Percentiles rank a stretch among this genome's conserved stretches.
Evolutionary conservation across 2,329 filamentous ascomycete genomes (phyloP).

Genomic region (Neurospora crassa): DNA sequence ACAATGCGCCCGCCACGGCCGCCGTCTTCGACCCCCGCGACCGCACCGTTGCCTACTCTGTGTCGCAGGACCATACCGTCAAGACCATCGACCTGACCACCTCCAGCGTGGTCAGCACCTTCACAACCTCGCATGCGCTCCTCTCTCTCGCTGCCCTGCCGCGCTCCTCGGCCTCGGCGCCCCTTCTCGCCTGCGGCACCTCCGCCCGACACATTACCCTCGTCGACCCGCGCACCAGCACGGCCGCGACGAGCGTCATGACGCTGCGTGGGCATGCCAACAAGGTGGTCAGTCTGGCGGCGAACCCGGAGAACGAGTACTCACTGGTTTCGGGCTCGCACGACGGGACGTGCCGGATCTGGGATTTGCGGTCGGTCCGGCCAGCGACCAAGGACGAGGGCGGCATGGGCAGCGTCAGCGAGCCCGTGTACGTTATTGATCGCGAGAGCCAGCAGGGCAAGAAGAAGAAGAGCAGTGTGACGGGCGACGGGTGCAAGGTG

Average conservation of each 20-base stretch:
- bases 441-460: conserved; percentile 61
- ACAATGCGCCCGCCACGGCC: conserved; percentile 66
- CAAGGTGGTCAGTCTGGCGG: conserved; percentile 43
- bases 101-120: conserved; percentile 64
- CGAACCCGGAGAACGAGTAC: conserved; percentile 58
- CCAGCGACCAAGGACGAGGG: conserved; percentile 50
- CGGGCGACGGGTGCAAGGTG: conserved; percentile 82
- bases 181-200: conserved; percentile 62
- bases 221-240: conserved; percentile 78
- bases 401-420: conserved; percentile 52
- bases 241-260: conserved; percentile 70
- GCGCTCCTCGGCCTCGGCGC: conserved; percentile 47
- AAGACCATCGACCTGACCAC: conserved; percentile 89
- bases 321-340: conserved; percentile 83
- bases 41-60: conserved; percentile 80
- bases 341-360: conserved; percentile 86
- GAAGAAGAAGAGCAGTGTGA: conserved; percentile 44
- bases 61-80: conserved; percentile 83
- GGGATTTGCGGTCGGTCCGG: conserved; percentile 74
- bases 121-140: conserved; percentile 75
- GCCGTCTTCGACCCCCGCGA: conserved; percentile 80
- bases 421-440: conserved; percentile 66
- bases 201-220: conserved; percentile 81
- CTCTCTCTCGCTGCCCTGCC: conserved; percentile 69
- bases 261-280: conserved; percentile 88